Evolutionary conservation across 345 rosid species (phyloP), one percentile per base, ranked within the genome.

Genomic region (Camelina neglecta): DNA sequence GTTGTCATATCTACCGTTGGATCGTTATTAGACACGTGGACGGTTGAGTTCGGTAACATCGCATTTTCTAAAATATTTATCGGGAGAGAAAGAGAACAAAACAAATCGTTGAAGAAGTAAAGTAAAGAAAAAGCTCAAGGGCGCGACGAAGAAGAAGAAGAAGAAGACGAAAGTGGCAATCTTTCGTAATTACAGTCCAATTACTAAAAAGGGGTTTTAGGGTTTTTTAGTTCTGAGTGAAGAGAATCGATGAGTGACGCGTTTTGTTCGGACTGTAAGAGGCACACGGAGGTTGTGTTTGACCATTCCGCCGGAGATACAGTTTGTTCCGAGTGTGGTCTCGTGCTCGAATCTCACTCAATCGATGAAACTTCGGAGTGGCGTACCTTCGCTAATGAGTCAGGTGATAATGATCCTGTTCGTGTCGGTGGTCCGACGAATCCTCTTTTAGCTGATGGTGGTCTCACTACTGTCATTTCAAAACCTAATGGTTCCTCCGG

Each of bases 321-420:
- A 15, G 96, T 94, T n/a, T 94, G 98, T 69, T 94, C 98, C 1
- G 97, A 94, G 87, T 94, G 98, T 80, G 98, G 97, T 1, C 85
- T 94, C 63, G 97, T 94, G 42, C 80, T 94, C 45, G 98, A 94
- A 79, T 3, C 99, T 0, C 99, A 95, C 80, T 92, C 99, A 21
- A 92, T 95, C 83, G 99, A 95, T 56, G 99, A 97, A 86, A 92
- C 89, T 6, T 92, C 97, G 1, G 99, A 95, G 86, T 95, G 99
- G 99, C 84, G 99, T 63, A 92, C 85, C 50, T 95, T 95, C 72
- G 99, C 99, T 10, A 95, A 92, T 71, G 99, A 95, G 84, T 90
- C 97, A 0, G 93, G 91, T 0, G 99, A 95, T 73, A 92, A 89
- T 65, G 99, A 95, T 67, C 99, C 99, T 6, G 93, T 88, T 55